These are phyloP conservation scores for Populus nigra DNA, from an alignment of 345 rosid genomes.

Conservation along the genomic window DNA sequence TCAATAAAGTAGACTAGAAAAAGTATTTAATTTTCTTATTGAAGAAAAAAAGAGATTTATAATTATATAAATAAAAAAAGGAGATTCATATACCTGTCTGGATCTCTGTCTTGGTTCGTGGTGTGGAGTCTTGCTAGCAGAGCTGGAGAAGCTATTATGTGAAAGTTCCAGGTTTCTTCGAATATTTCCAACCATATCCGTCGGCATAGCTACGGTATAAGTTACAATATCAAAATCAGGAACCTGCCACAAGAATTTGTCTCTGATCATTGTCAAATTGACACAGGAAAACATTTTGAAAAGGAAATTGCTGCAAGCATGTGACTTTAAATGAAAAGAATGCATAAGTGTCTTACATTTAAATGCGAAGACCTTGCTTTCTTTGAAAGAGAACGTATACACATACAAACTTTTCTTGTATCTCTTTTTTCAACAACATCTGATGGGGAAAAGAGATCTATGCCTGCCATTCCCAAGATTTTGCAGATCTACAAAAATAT, in stretches of 20 bases:
- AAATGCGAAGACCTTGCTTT: constrained; percentile 28
- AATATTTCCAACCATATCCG: constrained; percentile 26
- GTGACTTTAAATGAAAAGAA: not conserved
- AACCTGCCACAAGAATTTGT: constrained; percentile 21
- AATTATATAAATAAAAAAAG: not conserved
- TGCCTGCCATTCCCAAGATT: constrained; percentile 29
- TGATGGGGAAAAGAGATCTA: constrained; percentile 36
- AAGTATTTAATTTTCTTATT: not conserved
- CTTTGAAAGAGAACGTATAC: constrained; percentile 32
- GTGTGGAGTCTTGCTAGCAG: constrained; percentile 3
- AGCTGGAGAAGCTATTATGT: constrained; percentile 5
- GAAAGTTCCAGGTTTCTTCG: constrained; percentile 33
- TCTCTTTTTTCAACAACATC: constrained; percentile 34
- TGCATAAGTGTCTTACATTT: constrained; percentile 16
- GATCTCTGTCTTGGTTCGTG: not conserved
- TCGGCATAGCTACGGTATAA: constrained; percentile 27
- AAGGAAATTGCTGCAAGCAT: not conserved
- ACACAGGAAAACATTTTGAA: not conserved
- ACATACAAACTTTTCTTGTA: constrained; percentile 33
- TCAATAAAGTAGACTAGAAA: not conserved
- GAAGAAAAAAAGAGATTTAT: not conserved
- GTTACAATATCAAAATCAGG: constrained; percentile 36
- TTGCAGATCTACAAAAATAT: constrained; percentile 28
- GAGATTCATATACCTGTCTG: constrained; percentile 15
- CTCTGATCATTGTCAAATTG: not conserved